Conservation (phyloP, 495 filamentous ascomycete species). For the Penicillium herquei region DNA sequence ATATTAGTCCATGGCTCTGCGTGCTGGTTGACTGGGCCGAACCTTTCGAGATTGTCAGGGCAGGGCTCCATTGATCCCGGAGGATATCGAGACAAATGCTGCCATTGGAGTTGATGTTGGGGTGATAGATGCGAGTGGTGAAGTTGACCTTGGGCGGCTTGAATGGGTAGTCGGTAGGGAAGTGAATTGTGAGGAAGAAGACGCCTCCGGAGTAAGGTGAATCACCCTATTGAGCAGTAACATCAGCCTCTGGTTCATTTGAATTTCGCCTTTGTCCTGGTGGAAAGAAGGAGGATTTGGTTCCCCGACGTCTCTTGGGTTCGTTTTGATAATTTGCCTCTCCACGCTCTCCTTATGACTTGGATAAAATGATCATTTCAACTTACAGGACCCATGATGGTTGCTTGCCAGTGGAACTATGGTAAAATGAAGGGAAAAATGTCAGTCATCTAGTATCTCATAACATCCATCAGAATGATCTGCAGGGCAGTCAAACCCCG, state of each 20-base stretch:
- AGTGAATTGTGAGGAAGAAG: conserved; percentile 97
- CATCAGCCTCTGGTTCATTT: conserved; percentile 17
- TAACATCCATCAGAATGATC: conserved; percentile 10
- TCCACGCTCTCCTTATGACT: neutral
- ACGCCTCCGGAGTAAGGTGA: conserved; percentile 96
- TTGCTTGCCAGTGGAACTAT: conserved; percentile 99
- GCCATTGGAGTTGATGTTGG: conserved; percentile 99
- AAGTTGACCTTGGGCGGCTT: conserved; percentile 99
- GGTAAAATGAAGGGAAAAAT: conserved; percentile 1
- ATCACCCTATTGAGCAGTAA: conserved; percentile 59
- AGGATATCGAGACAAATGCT: conserved; percentile 98
- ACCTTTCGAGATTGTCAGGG: conserved; percentile 98
- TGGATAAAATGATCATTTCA: conserved; percentile 8
- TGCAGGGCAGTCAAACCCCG: conserved; percentile 19
- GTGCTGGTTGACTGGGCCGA: conserved; percentile 14
- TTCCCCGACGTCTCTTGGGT: neutral
- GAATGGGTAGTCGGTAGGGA: conserved; percentile 99
- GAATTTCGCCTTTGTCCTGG: too few relatives aligned
- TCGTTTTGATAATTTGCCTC: too few relatives aligned
- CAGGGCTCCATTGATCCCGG: conserved; percentile 98
- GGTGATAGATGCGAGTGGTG: conserved; percentile 98
- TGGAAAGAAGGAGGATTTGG: too few relatives aligned
- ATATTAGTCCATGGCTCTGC: neutral
- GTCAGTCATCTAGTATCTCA: conserved; percentile 21
- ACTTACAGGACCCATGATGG: conserved; percentile 99